Conservation (phyloP, 2,329 filamentous ascomycete species). For the Venturia oleaginea region DNA sequence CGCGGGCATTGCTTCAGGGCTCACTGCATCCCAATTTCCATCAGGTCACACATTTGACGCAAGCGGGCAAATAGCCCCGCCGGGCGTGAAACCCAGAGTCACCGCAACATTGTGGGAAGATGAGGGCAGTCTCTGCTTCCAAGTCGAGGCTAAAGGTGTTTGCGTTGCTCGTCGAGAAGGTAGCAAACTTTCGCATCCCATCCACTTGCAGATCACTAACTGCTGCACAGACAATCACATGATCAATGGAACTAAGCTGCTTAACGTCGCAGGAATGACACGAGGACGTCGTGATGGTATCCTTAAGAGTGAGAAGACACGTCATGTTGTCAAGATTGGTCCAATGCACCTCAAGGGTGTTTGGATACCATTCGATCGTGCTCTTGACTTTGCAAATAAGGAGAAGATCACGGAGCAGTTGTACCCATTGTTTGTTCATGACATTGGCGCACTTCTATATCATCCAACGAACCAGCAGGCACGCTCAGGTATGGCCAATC, state of each 20-base stretch:
- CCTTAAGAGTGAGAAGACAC: slow-evolving; percentile 91
- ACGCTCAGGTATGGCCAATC: slow-evolving; percentile 63
- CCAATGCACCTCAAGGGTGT: slow-evolving; percentile 98
- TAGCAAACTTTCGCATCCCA: slow-evolving; percentile 31
- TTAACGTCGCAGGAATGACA: slow-evolving; percentile 98
- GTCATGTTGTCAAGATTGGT: slow-evolving; percentile 96
- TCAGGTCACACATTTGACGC: slow-evolving; percentile 59
- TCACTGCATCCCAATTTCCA: slow-evolving; percentile 30
- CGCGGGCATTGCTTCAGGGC: background rate
- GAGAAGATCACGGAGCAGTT: slow-evolving; percentile 96
- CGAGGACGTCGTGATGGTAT: slow-evolving; percentile 91
- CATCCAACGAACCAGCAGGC: slow-evolving; percentile 85
- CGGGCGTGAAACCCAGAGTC: slow-evolving; percentile 91
- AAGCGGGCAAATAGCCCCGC: slow-evolving; percentile 85
- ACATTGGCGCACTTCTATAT: slow-evolving; percentile 88
- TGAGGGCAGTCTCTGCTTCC: slow-evolving; percentile 93
- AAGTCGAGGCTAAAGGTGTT: slow-evolving; percentile 91
- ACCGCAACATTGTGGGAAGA: slow-evolving; percentile 98
- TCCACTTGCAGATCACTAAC: background rate
- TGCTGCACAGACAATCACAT: slow-evolving; percentile 75
- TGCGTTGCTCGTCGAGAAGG: slow-evolving; percentile 92
- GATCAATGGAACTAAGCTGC: slow-evolving; percentile 95
- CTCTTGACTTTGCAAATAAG: slow-evolving; percentile 98
- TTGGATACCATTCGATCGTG: slow-evolving; percentile 96
- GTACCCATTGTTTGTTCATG: slow-evolving; percentile 95